Conservation (phyloP, 441 rosid genomes). For the Isatis lusitanica region DNA sequence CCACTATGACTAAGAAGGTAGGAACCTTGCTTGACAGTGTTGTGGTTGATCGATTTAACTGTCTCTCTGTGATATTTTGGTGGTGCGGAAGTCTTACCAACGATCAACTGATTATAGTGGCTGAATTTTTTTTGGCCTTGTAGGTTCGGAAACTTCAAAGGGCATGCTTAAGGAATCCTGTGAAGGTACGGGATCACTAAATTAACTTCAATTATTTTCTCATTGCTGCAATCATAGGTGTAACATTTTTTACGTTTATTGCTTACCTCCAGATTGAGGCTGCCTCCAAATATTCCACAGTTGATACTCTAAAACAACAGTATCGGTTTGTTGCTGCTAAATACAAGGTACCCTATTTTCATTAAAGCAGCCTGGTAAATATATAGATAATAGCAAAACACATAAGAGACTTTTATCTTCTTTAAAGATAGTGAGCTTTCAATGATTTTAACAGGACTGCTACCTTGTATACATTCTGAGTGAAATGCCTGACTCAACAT, state of each 20-base stretch:
- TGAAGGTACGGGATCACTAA: constrained; percentile 54
- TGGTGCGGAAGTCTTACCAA: background rate
- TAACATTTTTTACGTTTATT: constrained; percentile 15
- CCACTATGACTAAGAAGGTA: constrained; percentile 98
- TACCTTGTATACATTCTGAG: constrained; percentile 89
- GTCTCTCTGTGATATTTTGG: constrained; percentile 7
- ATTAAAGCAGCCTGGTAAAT: background rate
- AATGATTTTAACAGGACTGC: constrained; percentile 60
- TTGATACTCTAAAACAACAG: constrained; percentile 87
- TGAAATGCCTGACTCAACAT: constrained; percentile 70
- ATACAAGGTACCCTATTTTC: constrained; percentile 57
- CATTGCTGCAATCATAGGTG: background rate
- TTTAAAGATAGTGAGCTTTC: background rate
- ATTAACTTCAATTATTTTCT: constrained; percentile 1
- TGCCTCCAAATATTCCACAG: constrained; percentile 88
- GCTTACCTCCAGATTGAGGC: constrained; percentile 73
- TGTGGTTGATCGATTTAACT: background rate
- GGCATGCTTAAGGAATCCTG: constrained; percentile 90
- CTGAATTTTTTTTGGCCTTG: constrained; percentile 23
- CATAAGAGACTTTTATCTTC: background rate
- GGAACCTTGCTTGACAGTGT: background rate
- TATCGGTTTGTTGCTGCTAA: constrained; percentile 74
- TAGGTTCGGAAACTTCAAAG: constrained; percentile 94
- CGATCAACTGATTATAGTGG: constrained; percentile 22
- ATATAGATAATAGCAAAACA: constrained; percentile 2